These are phyloP conservation scores for Monosporozyma unispora DNA, from an alignment of 805 yeast genomes.

Conservation along the genomic window DNA sequence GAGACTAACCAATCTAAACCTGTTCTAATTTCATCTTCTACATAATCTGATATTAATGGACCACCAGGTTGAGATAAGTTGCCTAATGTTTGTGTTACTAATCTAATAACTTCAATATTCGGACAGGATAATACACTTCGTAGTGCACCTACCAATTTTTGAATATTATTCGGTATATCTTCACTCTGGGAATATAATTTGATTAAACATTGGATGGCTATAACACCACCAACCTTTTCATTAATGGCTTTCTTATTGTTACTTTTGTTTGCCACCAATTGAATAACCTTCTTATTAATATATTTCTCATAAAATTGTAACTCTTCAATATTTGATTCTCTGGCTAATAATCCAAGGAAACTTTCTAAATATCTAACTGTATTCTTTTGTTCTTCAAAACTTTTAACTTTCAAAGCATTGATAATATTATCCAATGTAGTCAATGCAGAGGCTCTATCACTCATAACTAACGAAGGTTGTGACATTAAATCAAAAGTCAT, in stretches of 20 bases:
- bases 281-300: constrained; percentile 74
- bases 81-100: constrained; percentile 78
- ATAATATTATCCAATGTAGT: constrained; percentile 28
- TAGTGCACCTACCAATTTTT: constrained; percentile 74
- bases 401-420: constrained; percentile 24
- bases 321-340: constrained; percentile 72
- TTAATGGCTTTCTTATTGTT: constrained; percentile 33
- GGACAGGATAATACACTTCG: constrained; percentile 65
- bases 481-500: neutral
- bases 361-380: constrained; percentile 60
- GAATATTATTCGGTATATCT: constrained; percentile 73
- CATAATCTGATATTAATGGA: constrained; percentile 78
- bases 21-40: constrained; percentile 77
- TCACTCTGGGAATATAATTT: constrained; percentile 71
- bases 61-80: constrained; percentile 80
- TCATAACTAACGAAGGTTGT: neutral
- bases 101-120: constrained; percentile 69
- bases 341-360: constrained; percentile 57
- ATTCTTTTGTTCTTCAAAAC: constrained; percentile 23
- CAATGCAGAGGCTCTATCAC: constrained; percentile 3
- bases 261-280: constrained; percentile 43
- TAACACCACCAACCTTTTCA: constrained; percentile 75
- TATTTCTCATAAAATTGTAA: constrained; percentile 68
- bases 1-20: constrained; percentile 81
- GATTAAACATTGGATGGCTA: constrained; percentile 78